Conservation (phyloP, 2,329 filamentous ascomycete genomes). For the Colletotrichum lupini region DNA sequence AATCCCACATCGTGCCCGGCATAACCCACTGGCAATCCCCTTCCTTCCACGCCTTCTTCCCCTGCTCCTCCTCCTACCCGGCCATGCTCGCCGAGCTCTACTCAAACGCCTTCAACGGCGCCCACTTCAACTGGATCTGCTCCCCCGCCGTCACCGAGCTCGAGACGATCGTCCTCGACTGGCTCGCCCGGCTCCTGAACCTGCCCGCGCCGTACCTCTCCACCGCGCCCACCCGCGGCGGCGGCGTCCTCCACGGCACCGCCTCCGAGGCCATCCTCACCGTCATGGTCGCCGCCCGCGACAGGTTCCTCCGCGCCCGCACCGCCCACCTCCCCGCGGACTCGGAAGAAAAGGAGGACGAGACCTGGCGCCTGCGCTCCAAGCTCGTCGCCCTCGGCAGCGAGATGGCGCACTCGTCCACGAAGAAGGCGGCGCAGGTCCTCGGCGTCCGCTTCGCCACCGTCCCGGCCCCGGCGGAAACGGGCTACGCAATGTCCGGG, state of each 20-base stretch:
- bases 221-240: constrained; percentile 75
- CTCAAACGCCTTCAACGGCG: constrained; percentile 86
- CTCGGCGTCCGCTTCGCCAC: constrained; percentile 84
- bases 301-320: constrained; percentile 76
- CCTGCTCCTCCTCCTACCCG: constrained; percentile 83
- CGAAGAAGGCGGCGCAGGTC: constrained; percentile 88
- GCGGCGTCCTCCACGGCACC: constrained; percentile 94
- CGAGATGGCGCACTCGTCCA: constrained; percentile 83
- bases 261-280: constrained; percentile 90
- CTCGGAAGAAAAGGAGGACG: constrained; percentile 75
- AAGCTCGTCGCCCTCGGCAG: constrained; percentile 82
- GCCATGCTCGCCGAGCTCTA: constrained; percentile 94
- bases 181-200: constrained; percentile 81
- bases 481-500: constrained; percentile 79
- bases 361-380: constrained; percentile 66
- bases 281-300: constrained; percentile 86
- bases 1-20: constrained; percentile 88
- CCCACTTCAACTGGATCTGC: constrained; percentile 98
- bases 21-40: constrained; percentile 95
- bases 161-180: constrained; percentile 93
- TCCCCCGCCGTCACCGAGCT: constrained; percentile 92
- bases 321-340: constrained; percentile 60
- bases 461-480: constrained; percentile 70
- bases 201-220: constrained; percentile 81
- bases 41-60: constrained; percentile 97